Evolutionary conservation across 352 stramenopile species (phyloP).

Genomic region (Phytophthora pini): DNA sequence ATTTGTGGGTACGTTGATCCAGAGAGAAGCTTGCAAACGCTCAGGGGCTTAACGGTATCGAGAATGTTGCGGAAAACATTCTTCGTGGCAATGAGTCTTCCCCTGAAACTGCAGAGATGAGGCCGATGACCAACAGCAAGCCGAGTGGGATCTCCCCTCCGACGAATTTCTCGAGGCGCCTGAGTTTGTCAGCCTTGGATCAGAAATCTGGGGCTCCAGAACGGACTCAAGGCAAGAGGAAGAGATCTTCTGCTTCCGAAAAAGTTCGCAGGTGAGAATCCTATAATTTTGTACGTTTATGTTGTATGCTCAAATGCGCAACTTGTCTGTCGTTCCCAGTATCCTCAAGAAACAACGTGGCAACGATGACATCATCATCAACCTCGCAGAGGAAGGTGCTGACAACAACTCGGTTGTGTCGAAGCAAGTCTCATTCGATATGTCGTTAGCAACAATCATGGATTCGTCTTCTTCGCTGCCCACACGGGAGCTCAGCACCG

Average conservation of each 20-base stretch:
- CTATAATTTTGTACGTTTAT: background rate
- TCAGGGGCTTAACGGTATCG: conserved; percentile 59
- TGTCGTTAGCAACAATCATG: conserved; percentile 25
- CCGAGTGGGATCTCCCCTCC: conserved; percentile 45
- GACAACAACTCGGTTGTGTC: conserved; percentile 12
- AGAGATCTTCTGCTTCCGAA: conserved; percentile 34
- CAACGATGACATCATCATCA: conserved; percentile 9
- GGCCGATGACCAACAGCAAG: conserved; percentile 26
- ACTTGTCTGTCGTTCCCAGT: conserved; percentile 30
- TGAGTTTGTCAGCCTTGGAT: conserved; percentile 39
- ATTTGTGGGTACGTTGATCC: conserved; percentile 6
- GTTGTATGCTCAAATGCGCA: background rate
- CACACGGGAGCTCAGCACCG: conserved; percentile 35
- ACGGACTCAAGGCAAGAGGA: conserved; percentile 31
- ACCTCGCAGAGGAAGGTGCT: conserved; percentile 5
- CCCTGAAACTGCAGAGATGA: conserved; percentile 45
- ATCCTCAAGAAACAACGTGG: conserved; percentile 77
- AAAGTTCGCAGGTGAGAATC: conserved; percentile 55
- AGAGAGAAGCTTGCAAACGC: conserved; percentile 50
- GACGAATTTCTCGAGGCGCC: conserved; percentile 40
- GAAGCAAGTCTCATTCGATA: conserved; percentile 81
- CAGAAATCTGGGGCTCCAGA: conserved; percentile 5
- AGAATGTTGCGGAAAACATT: conserved; percentile 85
- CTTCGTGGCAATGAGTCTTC: conserved; percentile 52
- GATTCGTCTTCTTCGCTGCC: conserved; percentile 20